Percentiles rank a stretch among this genome's conserved stretches.
These are phyloP conservation scores for Cladobotryum protrusum DNA, from an alignment of 2,329 filamentous ascomycete species.

Conservation along the genomic window DNA sequence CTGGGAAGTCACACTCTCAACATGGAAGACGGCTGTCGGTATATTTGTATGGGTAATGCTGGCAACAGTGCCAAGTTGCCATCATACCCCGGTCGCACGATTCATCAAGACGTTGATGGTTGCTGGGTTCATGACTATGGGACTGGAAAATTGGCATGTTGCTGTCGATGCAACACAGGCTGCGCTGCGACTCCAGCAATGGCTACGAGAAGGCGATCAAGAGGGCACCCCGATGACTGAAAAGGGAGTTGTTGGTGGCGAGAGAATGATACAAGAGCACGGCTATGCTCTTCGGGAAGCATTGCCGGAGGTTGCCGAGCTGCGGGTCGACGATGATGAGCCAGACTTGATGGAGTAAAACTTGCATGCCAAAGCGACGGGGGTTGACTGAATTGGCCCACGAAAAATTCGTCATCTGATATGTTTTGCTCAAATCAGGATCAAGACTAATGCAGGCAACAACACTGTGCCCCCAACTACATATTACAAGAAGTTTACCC, in stretches of 20 bases:
- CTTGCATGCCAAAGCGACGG: background rate
- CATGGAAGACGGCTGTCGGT: conserved; percentile 42
- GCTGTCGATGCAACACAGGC: conserved; percentile 30
- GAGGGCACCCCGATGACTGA: conserved; percentile 10
- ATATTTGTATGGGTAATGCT: conserved; percentile 45
- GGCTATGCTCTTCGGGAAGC: conserved; percentile 22
- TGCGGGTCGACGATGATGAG: conserved; percentile 11
- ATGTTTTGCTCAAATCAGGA: too few species aligned
- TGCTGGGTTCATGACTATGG: conserved; percentile 38
- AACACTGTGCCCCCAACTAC: too few species aligned
- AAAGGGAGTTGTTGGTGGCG: conserved; percentile 15
- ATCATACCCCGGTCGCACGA: conserved; percentile 33
- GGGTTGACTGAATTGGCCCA: too few species aligned
- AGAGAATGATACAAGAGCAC: conserved; percentile 19
- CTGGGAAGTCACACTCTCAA: conserved; percentile 41
- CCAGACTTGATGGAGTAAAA: background rate
- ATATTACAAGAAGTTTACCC: too few species aligned
- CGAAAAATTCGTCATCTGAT: too few species aligned
- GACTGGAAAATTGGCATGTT: conserved; percentile 44
- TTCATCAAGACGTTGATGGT: conserved; percentile 42
- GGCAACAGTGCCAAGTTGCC: conserved; percentile 34
- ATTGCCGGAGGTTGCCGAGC: conserved; percentile 16
- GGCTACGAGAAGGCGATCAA: conserved; percentile 29
- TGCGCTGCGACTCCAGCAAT: conserved; percentile 35
- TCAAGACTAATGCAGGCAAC: too few species aligned